Evolutionary conservation across 768 basidiomycete species (phyloP).

Genomic region (Pluteus cervinus): DNA sequence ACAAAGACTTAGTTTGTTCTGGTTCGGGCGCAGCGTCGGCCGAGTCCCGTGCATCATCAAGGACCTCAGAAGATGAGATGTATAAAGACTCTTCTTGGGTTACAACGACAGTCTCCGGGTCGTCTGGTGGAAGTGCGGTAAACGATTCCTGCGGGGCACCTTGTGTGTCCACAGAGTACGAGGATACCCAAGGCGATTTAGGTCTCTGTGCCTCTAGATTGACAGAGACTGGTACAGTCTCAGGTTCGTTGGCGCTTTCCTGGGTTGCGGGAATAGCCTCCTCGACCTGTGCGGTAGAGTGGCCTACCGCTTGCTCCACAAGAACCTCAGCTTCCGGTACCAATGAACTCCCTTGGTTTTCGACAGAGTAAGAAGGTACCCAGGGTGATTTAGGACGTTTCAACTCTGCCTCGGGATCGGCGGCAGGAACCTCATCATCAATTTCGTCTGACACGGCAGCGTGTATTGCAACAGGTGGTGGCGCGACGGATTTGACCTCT

Average conservation of each 20-base stretch:
- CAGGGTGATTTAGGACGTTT: slow-evolving; percentile 23
- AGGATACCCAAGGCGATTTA: slow-evolving; percentile 22
- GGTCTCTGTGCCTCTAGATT: too few relatives aligned
- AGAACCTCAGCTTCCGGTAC: slow-evolving; percentile 5
- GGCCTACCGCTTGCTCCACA: background rate
- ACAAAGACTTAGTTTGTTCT: slow-evolving; percentile 5
- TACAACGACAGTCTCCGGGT: too few relatives aligned
- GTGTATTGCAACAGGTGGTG: too few relatives aligned
- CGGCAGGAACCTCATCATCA: slow-evolving; percentile 1
- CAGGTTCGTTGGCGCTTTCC: too few relatives aligned
- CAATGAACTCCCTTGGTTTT: slow-evolving; percentile 29
- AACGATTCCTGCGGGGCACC: slow-evolving; percentile 10
- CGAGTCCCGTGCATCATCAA: background rate
- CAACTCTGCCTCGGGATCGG: background rate
- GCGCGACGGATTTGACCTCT: too few relatives aligned
- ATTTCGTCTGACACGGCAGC: too few relatives aligned
- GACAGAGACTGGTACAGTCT: too few relatives aligned
- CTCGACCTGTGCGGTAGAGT: slow-evolving; percentile 3
- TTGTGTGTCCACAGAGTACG: slow-evolving; percentile 16
- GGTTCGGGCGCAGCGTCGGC: background rate
- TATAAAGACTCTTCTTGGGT: too few relatives aligned
- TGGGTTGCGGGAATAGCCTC: background rate
- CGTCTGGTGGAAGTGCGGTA: slow-evolving; percentile 12
- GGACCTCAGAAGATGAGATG: slow-evolving; percentile 7
- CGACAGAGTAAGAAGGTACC: slow-evolving; percentile 37